phyloP scores from a whole-genome alignment of 345 rosid genomes.

The Ricinus communis region DNA sequence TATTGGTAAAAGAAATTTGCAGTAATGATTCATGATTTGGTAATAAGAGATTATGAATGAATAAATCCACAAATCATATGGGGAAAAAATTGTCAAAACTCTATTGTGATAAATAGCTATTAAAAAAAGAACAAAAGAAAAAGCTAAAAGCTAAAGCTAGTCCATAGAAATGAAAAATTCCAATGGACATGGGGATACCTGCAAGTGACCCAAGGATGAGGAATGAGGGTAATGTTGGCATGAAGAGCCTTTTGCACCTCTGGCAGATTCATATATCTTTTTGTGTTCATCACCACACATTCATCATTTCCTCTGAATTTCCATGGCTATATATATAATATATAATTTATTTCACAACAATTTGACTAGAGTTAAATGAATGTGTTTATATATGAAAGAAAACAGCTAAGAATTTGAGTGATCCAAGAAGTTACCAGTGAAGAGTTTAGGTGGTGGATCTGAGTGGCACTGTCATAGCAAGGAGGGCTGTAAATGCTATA shows the following conservation, averaged over 20 bases:
- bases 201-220: constrained; percentile 53
- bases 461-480: constrained; percentile 30
- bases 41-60: too few species aligned
- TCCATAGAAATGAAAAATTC: not conserved
- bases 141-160: too few species aligned
- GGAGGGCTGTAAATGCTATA: constrained; percentile 57
- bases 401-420: too few species aligned
- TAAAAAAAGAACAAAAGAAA: too few species aligned
- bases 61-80: too few species aligned
- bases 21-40: too few species aligned
- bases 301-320: constrained; percentile 71
- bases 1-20: too few species aligned
- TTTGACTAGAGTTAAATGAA: not conserved
- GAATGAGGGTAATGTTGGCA: constrained; percentile 41
- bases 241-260: constrained; percentile 74
- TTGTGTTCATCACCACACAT: constrained; percentile 54
- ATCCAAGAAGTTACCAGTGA: constrained; percentile 34
- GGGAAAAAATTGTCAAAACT: too few species aligned
- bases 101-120: too few species aligned
- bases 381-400: too few species aligned
- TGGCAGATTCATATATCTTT: constrained; percentile 55
- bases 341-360: not conserved
- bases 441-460: constrained; percentile 12
- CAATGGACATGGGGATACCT: constrained; percentile 31
- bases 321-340: constrained; percentile 80